Evolutionary conservation across 1,139 yeast species (phyloP).

Genomic region (Sugiyamaella japonica): DNA sequence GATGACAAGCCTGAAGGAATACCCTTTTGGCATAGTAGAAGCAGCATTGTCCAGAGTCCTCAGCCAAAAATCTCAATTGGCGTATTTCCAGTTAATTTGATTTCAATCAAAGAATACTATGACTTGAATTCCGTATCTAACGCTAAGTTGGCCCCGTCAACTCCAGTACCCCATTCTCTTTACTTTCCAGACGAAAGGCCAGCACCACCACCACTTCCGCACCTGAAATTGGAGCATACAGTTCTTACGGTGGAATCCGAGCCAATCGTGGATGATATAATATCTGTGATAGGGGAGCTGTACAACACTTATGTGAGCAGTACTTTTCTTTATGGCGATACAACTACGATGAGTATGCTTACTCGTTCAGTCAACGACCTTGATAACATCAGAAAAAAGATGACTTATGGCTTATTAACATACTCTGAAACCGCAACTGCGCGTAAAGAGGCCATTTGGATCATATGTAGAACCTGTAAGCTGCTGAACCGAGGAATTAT

Average conservation of each 20-base stretch:
- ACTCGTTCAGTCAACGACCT: conserved; percentile 47
- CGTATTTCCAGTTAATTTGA: conserved; percentile 35
- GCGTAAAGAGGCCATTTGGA: conserved; percentile 58
- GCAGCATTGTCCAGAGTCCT: conserved; percentile 31
- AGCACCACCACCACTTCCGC: conserved; percentile 37
- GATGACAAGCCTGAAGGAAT: background rate
- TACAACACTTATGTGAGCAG: conserved; percentile 37
- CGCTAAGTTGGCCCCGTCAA: background rate
- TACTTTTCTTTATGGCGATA: conserved; percentile 40
- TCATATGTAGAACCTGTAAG: conserved; percentile 67
- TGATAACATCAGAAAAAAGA: conserved; percentile 62
- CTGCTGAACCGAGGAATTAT: conserved; percentile 64
- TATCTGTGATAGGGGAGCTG: conserved; percentile 40
- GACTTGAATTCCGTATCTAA: conserved; percentile 23
- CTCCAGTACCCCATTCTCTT: background rate
- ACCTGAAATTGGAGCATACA: conserved; percentile 34
- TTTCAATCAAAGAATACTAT: conserved; percentile 35
- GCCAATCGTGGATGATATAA: conserved; percentile 40
- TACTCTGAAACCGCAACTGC: conserved; percentile 56
- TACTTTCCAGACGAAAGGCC: conserved; percentile 1
- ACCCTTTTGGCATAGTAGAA: background rate
- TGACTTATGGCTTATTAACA: conserved; percentile 60
- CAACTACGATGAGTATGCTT: conserved; percentile 40
- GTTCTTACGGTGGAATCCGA: conserved; percentile 32
- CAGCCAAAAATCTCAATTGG: conserved; percentile 35